Evolutionary conservation across 352 stramenopile species (phyloP), one percentile per base, ranked within the genome.

Genomic region (Globisporangium cylindrosporum): DNA sequence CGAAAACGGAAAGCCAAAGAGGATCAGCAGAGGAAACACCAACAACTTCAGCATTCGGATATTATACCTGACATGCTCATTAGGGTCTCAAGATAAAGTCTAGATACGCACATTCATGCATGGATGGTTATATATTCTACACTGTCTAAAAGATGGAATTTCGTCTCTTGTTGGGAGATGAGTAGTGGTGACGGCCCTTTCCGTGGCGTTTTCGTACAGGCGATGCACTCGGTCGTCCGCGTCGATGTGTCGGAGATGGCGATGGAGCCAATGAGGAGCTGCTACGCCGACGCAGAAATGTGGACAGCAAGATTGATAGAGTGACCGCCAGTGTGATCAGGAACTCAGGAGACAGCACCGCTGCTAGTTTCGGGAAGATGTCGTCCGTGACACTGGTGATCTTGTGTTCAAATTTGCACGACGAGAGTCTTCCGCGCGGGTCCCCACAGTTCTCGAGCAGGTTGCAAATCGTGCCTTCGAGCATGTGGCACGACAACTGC

Each of bases 401-500:
- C 29, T 90, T 86, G 64, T 94, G 84, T 67, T 92, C 74, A 36
- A 96, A 95, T 1, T 74, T 68, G 60, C 88, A 95, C 22, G 77
- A 83, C 0, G 88, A 84, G 65, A 95, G 88, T 0, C 81, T 81
- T 8, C 74, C 62, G 32, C 79, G 73, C 4, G 74, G 58, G 67
- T 91, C 86, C 18, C 86, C 85, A 63, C 86, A 93, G 65, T 96
- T 84, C 57, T 94, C 81, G 0, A 96, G 67, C 34, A 94, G 67
- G 62, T 95, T 96, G 71, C 87, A 95, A 34, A 96, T 66, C 24
- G 88, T 94, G 58, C 88, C 84, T 81, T 96, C 89, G n/a, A 96
- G 86, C 89, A 97, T 96, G 75, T 97, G 90, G 67, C 90, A 97
- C 14, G 86, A 95, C 18, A 96, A 74, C 60, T 96, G 90, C 82